Evolutionary conservation across 495 filamentous ascomycete genomes (phyloP).

Genomic region (Parathielavia appendiculata): DNA sequence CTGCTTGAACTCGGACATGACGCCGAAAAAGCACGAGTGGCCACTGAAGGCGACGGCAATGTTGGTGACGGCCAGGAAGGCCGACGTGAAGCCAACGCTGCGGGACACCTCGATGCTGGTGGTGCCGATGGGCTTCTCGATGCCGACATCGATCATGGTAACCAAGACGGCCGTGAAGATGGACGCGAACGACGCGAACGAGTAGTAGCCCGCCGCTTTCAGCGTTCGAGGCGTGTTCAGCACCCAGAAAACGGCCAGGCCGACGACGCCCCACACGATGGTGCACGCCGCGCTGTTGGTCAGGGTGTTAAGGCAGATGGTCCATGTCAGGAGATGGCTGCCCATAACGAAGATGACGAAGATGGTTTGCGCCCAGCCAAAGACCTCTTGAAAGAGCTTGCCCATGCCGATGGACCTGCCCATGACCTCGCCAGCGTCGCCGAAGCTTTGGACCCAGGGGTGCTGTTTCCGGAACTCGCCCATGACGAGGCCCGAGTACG

Average conservation of each 20-base stretch:
- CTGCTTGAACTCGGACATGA: conserved; percentile 23
- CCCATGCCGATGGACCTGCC: conserved; percentile 21
- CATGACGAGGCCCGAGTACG: conserved; percentile 23
- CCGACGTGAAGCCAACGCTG: conserved; percentile 15
- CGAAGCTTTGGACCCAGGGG: conserved; percentile 19
- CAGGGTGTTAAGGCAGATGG: conserved; percentile 24
- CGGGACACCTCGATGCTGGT: conserved; percentile 14
- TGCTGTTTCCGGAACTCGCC: conserved; percentile 21
- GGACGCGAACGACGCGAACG: conserved; percentile 22
- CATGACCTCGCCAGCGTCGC: conserved; percentile 21
- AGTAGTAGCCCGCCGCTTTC: conserved; percentile 19
- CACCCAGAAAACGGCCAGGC: conserved; percentile 18
- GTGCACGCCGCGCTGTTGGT: conserved; percentile 18
- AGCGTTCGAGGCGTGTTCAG: conserved; percentile 20
- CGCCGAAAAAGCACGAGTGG: conserved; percentile 26
- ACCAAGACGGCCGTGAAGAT: conserved; percentile 23
- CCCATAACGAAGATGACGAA: conserved; percentile 24
- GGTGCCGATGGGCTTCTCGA: conserved; percentile 20
- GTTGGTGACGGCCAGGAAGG: conserved; percentile 22
- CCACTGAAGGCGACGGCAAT: conserved; percentile 24
- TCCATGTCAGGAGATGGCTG: conserved; percentile 22
- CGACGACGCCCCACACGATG: conserved; percentile 24
- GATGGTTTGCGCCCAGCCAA: conserved; percentile 22
- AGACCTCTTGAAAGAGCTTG: conserved; percentile 18
- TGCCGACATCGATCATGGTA: conserved; percentile 24